These are phyloP conservation scores for Serendipita sp. DNA, from an alignment of 768 basidiomycete genomes.

Conservation along the genomic window DNA sequence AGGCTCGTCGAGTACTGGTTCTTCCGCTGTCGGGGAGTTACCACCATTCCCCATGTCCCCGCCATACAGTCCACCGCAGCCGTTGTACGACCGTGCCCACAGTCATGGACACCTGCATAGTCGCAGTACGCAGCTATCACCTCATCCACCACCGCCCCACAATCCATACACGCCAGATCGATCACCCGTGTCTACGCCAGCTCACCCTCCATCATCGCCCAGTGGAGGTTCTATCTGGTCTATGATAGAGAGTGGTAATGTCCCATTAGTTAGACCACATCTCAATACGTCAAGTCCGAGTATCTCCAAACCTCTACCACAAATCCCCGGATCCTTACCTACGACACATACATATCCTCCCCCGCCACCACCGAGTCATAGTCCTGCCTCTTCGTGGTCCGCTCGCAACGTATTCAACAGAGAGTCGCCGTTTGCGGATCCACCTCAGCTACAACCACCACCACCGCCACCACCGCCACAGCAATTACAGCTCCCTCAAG, in stretches of 20 bases:
- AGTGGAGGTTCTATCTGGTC: not conserved
- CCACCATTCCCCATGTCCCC: not conserved
- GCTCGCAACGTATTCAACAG: not conserved
- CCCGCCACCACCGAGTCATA: slow-evolving; percentile 9
- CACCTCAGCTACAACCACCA: not conserved
- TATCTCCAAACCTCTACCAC: not conserved
- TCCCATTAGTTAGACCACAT: not conserved
- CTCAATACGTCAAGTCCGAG: not conserved
- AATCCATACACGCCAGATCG: not conserved
- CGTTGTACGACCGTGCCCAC: not conserved
- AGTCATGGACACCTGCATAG: not conserved
- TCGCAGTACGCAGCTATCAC: not conserved
- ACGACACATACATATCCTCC: slow-evolving; percentile 6
- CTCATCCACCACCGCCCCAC: not conserved
- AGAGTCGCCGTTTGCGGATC: not conserved
- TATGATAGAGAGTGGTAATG: not conserved
- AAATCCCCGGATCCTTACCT: slow-evolving; percentile 6
- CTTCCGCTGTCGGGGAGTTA: not conserved
- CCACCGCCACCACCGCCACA: not conserved
- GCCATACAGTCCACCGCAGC: not conserved
- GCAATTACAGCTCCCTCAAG: not conserved
- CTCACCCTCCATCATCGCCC: not conserved
- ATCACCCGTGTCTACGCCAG: not conserved
- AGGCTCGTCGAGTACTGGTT: not conserved
- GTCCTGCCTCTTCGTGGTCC: not conserved